phyloP scores from a whole-genome alignment of 441 rosid genomes.

The Gossypium davidsonii region DNA sequence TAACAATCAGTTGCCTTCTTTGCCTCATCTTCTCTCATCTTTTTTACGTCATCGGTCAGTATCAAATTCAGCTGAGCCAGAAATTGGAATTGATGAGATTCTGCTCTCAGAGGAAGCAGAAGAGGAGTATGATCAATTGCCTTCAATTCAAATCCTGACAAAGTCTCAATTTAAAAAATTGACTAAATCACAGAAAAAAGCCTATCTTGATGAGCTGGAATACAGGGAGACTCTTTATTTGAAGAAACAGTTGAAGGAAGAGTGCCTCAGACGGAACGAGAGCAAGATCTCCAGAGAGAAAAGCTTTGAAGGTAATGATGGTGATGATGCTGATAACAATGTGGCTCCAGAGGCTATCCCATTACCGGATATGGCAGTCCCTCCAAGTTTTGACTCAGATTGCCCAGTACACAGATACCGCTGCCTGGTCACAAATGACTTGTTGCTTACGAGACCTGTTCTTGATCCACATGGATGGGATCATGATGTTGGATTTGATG shows the following conservation, averaged over 20 bases:
- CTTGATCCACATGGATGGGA: slow-evolving; percentile 95
- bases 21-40: slow-evolving; percentile 84
- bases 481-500: slow-evolving; percentile 89
- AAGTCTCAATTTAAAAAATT: slow-evolving; percentile 69
- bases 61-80: slow-evolving; percentile 43
- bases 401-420: slow-evolving; percentile 63
- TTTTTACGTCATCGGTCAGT: slow-evolving; percentile 54
- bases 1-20: slow-evolving; percentile 54
- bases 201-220: slow-evolving; percentile 82
- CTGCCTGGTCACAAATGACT: slow-evolving; percentile 48
- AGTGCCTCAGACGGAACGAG: slow-evolving; percentile 40
- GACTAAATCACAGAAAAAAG: slow-evolving; percentile 62
- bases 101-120: slow-evolving; percentile 44
- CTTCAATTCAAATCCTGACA: slow-evolving; percentile 70
- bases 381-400: slow-evolving; percentile 73
- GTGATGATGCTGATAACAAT: slow-evolving; percentile 27
- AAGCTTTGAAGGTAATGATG: slow-evolving; percentile 19
- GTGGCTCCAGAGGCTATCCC: slow-evolving; percentile 46
- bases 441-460: slow-evolving; percentile 73
- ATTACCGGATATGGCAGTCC: slow-evolving; percentile 73
- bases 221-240: slow-evolving; percentile 74
- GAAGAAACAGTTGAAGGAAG: slow-evolving; percentile 80
- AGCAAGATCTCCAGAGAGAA: slow-evolving; percentile 37
- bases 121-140: slow-evolving; percentile 81
- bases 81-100: slow-evolving; percentile 43